Evolutionary conservation across 225 moss, liverwort and hornwort genomes (phyloP).

Genomic region (Bryum argenteum): DNA sequence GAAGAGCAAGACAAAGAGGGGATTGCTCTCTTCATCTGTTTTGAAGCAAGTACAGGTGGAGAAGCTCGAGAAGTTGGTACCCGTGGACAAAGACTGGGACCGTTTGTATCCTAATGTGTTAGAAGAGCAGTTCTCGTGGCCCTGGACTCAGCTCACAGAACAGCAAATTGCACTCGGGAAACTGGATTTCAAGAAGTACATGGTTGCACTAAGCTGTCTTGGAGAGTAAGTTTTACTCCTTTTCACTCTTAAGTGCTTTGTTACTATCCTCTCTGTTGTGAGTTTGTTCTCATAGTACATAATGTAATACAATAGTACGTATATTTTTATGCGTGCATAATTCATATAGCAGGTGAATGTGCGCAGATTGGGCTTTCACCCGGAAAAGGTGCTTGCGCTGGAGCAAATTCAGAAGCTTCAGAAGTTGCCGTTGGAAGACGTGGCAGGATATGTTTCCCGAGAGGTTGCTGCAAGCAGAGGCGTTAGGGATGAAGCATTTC

Average conservation of each 20-base stretch:
- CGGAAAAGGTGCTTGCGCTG: slow-evolving; percentile 41
- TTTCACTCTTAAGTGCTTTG: not conserved
- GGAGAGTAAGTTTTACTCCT: slow-evolving; percentile 47
- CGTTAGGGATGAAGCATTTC: slow-evolving; percentile 43
- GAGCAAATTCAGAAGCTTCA: slow-evolving; percentile 57
- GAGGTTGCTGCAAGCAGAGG: slow-evolving; percentile 48
- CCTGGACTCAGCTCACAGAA: slow-evolving; percentile 51
- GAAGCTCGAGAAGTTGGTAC: slow-evolving; percentile 51
- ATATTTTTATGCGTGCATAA: slow-evolving; percentile 10
- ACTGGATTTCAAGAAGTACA: slow-evolving; percentile 55
- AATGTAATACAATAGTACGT: not conserved
- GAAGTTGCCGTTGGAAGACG: slow-evolving; percentile 45
- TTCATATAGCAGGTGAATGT: slow-evolving; percentile 23
- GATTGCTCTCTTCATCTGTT: slow-evolving; percentile 28
- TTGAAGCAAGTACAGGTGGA: slow-evolving; percentile 49
- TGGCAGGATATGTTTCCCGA: slow-evolving; percentile 46
- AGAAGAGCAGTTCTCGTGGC: slow-evolving; percentile 57
- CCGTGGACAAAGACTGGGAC: slow-evolving; percentile 60
- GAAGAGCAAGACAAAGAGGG: slow-evolving; percentile 39
- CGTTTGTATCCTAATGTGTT: slow-evolving; percentile 37
- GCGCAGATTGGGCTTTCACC: slow-evolving; percentile 45
- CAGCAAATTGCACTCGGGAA: slow-evolving; percentile 56
- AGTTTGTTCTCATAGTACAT: slow-evolving; percentile 4
- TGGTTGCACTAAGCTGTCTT: slow-evolving; percentile 49
- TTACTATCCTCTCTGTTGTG: not conserved